phyloP scores from a whole-genome alignment of 768 basidiomycete species.

The Polyporus arcularius region DNA sequence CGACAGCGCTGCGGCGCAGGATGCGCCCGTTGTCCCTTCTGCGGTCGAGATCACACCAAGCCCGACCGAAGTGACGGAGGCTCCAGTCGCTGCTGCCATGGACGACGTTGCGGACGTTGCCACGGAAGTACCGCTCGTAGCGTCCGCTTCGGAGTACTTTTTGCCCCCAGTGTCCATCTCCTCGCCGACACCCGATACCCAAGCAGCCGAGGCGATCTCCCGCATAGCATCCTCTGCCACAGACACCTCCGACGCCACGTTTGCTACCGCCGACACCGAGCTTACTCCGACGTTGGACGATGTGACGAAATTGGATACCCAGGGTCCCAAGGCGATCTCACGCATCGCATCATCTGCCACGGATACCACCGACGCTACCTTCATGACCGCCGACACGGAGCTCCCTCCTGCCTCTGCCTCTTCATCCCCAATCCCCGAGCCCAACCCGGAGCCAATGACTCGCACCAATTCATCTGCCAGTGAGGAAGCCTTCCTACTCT shows the following conservation, averaged over 20 bases:
- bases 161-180: background rate
- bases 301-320: too few species aligned
- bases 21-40: background rate
- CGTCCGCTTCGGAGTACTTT: background rate
- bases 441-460: too few species aligned
- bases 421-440: too few species aligned
- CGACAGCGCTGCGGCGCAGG: background rate
- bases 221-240: slow-evolving; percentile 8
- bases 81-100: too few species aligned
- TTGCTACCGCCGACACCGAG: background rate
- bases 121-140: too few species aligned
- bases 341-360: background rate
- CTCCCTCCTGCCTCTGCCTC: background rate
- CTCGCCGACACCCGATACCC: background rate
- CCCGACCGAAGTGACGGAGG: too few species aligned
- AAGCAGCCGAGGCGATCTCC: slow-evolving; percentile 8
- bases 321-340: too few species aligned
- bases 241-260: background rate
- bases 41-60: background rate
- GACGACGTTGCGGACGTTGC: too few species aligned
- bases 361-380: background rate
- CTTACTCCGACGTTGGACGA: background rate
- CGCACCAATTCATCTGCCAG: background rate
- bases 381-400: background rate
- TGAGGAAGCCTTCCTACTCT: slow-evolving; percentile 13